phyloP scores from a whole-genome alignment of 2,329 filamentous ascomycete species.

The Cladosporium sp. region DNA sequence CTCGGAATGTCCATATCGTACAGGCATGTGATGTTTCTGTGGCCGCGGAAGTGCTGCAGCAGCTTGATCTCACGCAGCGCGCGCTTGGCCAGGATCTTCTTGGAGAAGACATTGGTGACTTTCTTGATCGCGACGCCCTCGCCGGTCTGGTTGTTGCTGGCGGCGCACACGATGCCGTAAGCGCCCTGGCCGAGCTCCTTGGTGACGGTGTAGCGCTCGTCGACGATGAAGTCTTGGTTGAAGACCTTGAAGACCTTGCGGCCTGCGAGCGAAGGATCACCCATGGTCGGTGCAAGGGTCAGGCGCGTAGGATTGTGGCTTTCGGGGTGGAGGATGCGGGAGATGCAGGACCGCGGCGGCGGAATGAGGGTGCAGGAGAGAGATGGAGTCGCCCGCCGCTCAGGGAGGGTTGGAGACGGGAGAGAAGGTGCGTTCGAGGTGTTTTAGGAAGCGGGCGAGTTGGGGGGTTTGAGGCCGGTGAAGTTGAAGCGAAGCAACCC shows the following conservation, averaged over 20 bases:
- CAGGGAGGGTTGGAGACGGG: too few species aligned
- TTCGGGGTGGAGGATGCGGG: background rate
- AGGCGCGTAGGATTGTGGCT: background rate
- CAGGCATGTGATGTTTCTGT: constrained; percentile 77
- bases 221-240: constrained; percentile 98
- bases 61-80: constrained; percentile 97
- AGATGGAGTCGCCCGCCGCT: background rate
- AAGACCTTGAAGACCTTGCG: constrained; percentile 99
- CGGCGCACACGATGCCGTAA: constrained; percentile 97
- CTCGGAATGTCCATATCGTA: constrained; percentile 99
- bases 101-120: constrained; percentile 99
- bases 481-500: background rate
- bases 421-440: too few species aligned
- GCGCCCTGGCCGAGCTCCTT: constrained; percentile 98
- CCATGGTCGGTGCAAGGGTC: constrained; percentile 40
- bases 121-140: constrained; percentile 99
- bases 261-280: constrained; percentile 50
- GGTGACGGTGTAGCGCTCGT: constrained; percentile 95
- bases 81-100: constrained; percentile 98
- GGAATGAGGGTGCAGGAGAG: background rate
- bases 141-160: constrained; percentile 80
- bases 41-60: constrained; percentile 83
- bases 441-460: too few species aligned
- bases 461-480: background rate
- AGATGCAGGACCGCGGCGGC: background rate